A percentile compares a stretch with the other conserved stretches of the same genome.
phyloP scores from a whole-genome alignment of 2,329 filamentous ascomycete genomes.

The Stagonosporopsis cucurbitacearum region DNA sequence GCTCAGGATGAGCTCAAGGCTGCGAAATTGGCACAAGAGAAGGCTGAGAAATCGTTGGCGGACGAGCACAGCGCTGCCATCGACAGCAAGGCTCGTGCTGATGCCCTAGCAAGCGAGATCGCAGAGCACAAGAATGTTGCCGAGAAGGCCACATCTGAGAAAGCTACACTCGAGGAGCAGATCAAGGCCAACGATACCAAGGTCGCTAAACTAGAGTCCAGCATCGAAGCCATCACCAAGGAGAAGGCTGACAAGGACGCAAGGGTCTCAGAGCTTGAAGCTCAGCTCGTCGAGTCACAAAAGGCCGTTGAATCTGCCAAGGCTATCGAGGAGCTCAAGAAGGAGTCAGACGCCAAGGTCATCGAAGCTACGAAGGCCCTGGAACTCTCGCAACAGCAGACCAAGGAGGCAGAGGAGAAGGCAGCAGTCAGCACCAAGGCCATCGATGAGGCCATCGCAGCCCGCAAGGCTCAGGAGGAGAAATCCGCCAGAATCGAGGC shows the following conservation, averaged over 20 bases:
- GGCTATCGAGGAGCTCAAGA: conserved; percentile 27
- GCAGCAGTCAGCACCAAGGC: conserved; percentile 17
- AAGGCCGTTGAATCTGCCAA: conserved; percentile 23
- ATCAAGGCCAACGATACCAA: conserved; percentile 34
- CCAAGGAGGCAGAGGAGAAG: conserved; percentile 17
- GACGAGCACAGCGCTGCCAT: conserved; percentile 29
- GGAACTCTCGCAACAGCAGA: conserved; percentile 20
- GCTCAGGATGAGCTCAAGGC: conserved; percentile 20
- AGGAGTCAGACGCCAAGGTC: conserved; percentile 17
- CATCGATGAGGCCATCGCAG: conserved; percentile 24
- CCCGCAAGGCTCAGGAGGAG: conserved; percentile 24
- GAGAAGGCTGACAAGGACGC: conserved; percentile 25
- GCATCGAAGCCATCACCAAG: conserved; percentile 24
- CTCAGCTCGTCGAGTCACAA: conserved; percentile 26
- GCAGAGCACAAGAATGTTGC: conserved; percentile 32
- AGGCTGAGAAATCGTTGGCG: conserved; percentile 19
- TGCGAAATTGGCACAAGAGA: conserved; percentile 16
- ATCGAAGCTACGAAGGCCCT: conserved; percentile 15
- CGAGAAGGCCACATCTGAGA: conserved; percentile 32
- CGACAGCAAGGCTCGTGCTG: conserved; percentile 22
- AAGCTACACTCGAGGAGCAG: conserved; percentile 32
- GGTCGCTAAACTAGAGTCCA: conserved; percentile 30
- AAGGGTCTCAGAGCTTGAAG: conserved; percentile 26
- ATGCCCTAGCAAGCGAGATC: conserved; percentile 25
- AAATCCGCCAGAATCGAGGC: conserved; percentile 21